phyloP scores from a whole-genome alignment of 2,329 filamentous ascomycete genomes.

The Raffaelea albimanens region DNA sequence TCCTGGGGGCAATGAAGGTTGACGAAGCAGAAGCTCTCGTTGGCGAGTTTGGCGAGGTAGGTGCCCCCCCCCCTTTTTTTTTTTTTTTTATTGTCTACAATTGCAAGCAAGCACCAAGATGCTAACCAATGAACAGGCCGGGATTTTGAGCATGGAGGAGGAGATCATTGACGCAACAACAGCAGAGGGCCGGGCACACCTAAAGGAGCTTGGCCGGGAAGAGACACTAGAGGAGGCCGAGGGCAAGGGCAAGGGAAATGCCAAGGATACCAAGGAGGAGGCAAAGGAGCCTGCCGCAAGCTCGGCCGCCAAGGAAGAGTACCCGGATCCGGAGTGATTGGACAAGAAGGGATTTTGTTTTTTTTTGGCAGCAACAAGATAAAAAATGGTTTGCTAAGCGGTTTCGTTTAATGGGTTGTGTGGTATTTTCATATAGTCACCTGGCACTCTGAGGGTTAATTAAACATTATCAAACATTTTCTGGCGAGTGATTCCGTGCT shows the following conservation, averaged over 20 bases:
- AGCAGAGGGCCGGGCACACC: slow-evolving; percentile 67
- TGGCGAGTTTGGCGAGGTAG: slow-evolving; percentile 59
- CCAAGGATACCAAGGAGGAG: not conserved
- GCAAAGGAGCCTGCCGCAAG: not conserved
- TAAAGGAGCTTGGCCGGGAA: slow-evolving; percentile 60
- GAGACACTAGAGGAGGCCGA: slow-evolving; percentile 1
- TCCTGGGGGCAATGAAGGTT: slow-evolving; percentile 75
- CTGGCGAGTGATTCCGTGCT: too few relatives aligned
- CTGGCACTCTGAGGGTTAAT: too few relatives aligned
- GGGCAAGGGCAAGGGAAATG: not conserved
- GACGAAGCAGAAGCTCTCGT: slow-evolving; percentile 76
- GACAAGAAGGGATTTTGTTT: too few relatives aligned
- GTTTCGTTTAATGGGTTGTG: too few relatives aligned
- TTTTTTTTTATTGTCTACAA: not conserved
- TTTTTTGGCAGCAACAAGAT: not conserved
- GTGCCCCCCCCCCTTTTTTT: slow-evolving; percentile 9
- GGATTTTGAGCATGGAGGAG: slow-evolving; percentile 69
- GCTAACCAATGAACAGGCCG: slow-evolving; percentile 7
- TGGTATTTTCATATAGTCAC: too few relatives aligned
- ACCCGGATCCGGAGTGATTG: slow-evolving; percentile 12
- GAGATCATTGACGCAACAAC: slow-evolving; percentile 94
- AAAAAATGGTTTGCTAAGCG: too few relatives aligned
- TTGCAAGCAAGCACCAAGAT: too few relatives aligned
- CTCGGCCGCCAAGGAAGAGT: slow-evolving; percentile 8
- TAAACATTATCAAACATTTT: too few relatives aligned